A percentile compares a stretch with the other conserved stretches of the same genome.
These are phyloP conservation scores for Irpex sp. DNA, from an alignment of 1,284 basidiomycete species.

Conservation along the genomic window DNA sequence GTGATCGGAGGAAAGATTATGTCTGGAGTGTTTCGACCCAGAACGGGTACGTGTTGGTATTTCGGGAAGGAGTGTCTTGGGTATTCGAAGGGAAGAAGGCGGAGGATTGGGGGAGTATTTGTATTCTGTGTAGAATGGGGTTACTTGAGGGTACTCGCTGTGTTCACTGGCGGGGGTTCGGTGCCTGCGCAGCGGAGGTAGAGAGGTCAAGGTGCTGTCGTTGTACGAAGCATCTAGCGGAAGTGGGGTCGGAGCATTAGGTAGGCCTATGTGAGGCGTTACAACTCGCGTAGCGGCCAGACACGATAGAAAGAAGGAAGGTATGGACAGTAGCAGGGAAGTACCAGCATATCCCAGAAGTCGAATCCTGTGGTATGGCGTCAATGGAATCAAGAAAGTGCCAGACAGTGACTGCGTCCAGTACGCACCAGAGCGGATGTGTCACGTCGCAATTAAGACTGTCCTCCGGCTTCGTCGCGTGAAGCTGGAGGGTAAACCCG, in stretches of 20 bases:
- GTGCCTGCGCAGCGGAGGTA: conserved; percentile 7
- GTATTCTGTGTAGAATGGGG: not conserved
- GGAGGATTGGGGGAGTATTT: not conserved
- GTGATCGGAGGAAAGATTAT: conserved; percentile 7
- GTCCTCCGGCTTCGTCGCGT: conserved; percentile 42
- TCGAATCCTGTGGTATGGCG: conserved; percentile 43
- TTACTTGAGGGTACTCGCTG: not conserved
- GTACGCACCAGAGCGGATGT: conserved; percentile 46
- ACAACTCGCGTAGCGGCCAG: conserved; percentile 26
- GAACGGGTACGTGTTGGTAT: conserved; percentile 6
- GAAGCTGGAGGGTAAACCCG: conserved; percentile 37
- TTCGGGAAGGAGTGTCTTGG: conserved; percentile 9
- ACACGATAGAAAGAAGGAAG: conserved; percentile 46
- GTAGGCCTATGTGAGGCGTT: conserved; percentile 22
- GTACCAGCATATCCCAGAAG: conserved; percentile 58
- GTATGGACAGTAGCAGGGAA: conserved; percentile 47
- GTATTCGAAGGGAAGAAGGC: conserved; percentile 6
- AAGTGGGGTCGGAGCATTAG: conserved; percentile 2
- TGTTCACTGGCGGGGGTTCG: not conserved
- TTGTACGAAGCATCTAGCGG: conserved; percentile 1
- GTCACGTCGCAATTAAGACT: conserved; percentile 55
- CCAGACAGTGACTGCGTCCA: not conserved
- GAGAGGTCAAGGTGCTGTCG: conserved; percentile 7
- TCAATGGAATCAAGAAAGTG: not conserved
- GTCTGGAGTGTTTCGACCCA: conserved; percentile 9